Base-by-base conservation (phyloP, 768 basidiomycete species). In the Sporobolomyces roseus region DNA sequence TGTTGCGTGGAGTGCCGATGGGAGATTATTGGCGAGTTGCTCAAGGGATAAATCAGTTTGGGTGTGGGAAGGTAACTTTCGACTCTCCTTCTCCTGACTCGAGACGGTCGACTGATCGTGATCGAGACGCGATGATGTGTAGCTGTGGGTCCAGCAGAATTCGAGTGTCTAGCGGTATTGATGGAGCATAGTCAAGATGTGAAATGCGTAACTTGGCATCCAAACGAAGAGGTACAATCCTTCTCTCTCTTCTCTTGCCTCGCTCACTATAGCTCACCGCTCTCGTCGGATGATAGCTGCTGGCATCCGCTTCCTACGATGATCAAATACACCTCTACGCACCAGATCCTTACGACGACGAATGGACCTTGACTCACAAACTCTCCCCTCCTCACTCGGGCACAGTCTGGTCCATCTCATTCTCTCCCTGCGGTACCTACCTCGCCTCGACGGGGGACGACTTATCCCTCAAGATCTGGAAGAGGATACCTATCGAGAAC, bases 111-210 rank as follows among this genome's bases (percentile, higher is more conserved):
- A 29, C 45, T 45, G 43, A 56, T 23, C 53, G 14, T 14, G 21
- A 25, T 21, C 12, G 45, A 46, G 21, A 14, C 23, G 21, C 21
- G 12, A 21, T 30, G 8, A 8, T 14, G 12, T 12, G 29, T 55
- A 72, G 63, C 56, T 6, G 60, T 75, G 93, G 93, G 89, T 2
- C 88, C 89, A 64, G 91, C 92, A 14, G 92, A 97, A 76, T 96
- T 94, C 68, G 93, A 97, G 75, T 96, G 93, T 76, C 84, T 97
- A 80, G 87, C 86, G 27, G 96, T 99, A 45, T 81, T 94, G 73
- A 96, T 97, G 91, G 93, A 98, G 73, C 96, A 99, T 76, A 84
- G 83, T 2, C 94, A 98, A 79, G 96, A 99, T 75, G 93, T 99
- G 61, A 99, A 99, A 79, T 88, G 83, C 66, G 87, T 99, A 16